These are phyloP conservation scores for Boletus tylopilopsis DNA, from an alignment of 768 basidiomycete species.

Conservation along the genomic window DNA sequence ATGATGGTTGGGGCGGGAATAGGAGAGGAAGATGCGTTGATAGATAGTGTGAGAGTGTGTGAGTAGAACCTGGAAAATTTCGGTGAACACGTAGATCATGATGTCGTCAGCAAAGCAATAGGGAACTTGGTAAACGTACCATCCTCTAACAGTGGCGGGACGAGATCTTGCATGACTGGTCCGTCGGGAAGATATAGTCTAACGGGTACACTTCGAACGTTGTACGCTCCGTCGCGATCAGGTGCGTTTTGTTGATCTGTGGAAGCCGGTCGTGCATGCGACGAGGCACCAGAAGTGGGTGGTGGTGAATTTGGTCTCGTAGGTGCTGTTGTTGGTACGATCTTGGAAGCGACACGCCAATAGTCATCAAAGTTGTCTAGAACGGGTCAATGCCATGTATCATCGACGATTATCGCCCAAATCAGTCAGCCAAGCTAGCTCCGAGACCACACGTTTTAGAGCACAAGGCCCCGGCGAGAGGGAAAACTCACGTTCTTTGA, in stretches of 20 bases:
- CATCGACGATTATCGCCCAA: slow-evolving; percentile 13
- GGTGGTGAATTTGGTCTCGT: slow-evolving; percentile 56
- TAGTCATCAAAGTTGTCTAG: slow-evolving; percentile 95
- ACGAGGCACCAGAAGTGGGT: slow-evolving; percentile 48
- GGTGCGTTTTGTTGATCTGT: slow-evolving; percentile 49
- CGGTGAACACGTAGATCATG: not conserved
- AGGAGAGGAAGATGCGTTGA: slow-evolving; percentile 74
- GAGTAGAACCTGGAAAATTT: slow-evolving; percentile 55
- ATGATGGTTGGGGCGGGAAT: slow-evolving; percentile 53
- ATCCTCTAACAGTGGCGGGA: slow-evolving; percentile 72
- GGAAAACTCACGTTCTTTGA: slow-evolving; percentile 79
- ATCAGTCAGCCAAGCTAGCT: slow-evolving; percentile 23
- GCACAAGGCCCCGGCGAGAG: slow-evolving; percentile 16
- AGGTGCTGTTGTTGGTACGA: slow-evolving; percentile 76
- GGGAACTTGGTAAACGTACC: slow-evolving; percentile 43
- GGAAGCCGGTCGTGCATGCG: slow-evolving; percentile 63
- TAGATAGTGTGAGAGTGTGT: slow-evolving; percentile 68
- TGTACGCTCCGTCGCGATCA: slow-evolving; percentile 83
- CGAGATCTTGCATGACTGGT: slow-evolving; percentile 87
- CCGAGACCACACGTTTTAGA: slow-evolving; percentile 11
- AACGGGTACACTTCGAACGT: slow-evolving; percentile 83
- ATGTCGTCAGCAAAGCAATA: not conserved
- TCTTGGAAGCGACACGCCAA: slow-evolving; percentile 90
- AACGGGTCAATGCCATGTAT: slow-evolving; percentile 8
- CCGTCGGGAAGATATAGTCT: slow-evolving; percentile 88